Base-by-base conservation (phyloP, 2,329 filamentous ascomycete species). In the Hypoxylon sp. region DNA sequence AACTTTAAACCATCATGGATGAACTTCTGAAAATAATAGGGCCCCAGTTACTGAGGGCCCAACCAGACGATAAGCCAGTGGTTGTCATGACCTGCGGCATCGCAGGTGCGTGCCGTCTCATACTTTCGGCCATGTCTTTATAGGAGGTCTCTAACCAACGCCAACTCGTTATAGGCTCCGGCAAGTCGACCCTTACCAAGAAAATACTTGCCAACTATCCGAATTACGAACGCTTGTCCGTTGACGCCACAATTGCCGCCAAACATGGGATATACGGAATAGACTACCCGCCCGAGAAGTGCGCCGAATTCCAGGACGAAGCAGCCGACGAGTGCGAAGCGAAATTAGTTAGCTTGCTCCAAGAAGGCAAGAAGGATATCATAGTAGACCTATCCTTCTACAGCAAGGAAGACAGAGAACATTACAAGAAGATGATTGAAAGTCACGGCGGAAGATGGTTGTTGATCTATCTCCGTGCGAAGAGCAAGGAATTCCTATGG, bases 321-420 rank as follows among this genome's bases (percentile, higher is more conserved):
- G 75, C 75, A 0, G 60, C 55, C 4, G n/a, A 51, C 4, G 66
- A 70, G 48, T 69, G 64, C 27, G 33, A 63, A 1, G 17, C 49
- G 6, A 57, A 63, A 8, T 33, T 72, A 2, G 35, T 53, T 14
- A 33, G 20, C 13, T 25, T 72, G 8, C 63, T 77, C 0, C 37
- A 74, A 1, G 37, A 71, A 6, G 64, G 69, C 1, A 35, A 59
- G 1, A 69, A 48, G 3, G 74, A 80, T 46, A 63, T 78, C n/a
- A 69, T 79, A 1, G 57, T 79, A 6, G 79, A 81, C 44, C 62
- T 77, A 1, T 77, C 78, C 0, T 77, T 79, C 61, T 80, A 76
- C 48, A 73, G 72, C 44, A 76, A 72, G 60, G 70, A 72, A 6
- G 78, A 80, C 42, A 66, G 79, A 6, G 75, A 78, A 14, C 72